phyloP scores from a whole-genome alignment of 768 basidiomycete species.

The Amanita thiersii region DNA sequence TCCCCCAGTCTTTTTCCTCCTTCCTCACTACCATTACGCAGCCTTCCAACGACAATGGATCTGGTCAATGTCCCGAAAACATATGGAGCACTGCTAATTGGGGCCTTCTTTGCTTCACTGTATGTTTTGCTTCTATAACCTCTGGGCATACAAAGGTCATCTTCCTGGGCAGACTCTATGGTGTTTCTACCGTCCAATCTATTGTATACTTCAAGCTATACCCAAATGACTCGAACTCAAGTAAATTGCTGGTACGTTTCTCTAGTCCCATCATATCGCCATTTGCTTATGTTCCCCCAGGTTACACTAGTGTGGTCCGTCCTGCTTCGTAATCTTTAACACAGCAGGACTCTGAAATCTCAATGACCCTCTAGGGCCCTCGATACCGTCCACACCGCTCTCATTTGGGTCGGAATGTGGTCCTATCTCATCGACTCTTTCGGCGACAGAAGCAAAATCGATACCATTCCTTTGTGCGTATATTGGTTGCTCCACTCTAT shows the following conservation, averaged over 20 bases:
- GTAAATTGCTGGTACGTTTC: slow-evolving; percentile 12
- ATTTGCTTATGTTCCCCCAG: background rate
- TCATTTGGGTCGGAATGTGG: slow-evolving; percentile 20
- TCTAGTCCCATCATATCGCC: background rate
- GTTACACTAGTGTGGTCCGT: slow-evolving; percentile 4
- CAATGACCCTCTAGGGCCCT: slow-evolving; percentile 13
- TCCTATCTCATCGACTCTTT: slow-evolving; percentile 16
- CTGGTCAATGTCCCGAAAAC: slow-evolving; percentile 21
- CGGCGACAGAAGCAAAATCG: slow-evolving; percentile 12
- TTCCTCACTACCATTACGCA: background rate
- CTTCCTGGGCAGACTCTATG: slow-evolving; percentile 18
- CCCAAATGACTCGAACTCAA: slow-evolving; percentile 2
- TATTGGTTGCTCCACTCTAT: background rate
- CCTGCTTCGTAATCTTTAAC: background rate
- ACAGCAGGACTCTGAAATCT: background rate
- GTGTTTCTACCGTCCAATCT: slow-evolving; percentile 21
- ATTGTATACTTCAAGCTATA: slow-evolving; percentile 15
- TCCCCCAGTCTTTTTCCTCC: background rate
- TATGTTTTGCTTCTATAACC: slow-evolving; percentile 12
- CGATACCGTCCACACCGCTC: slow-evolving; percentile 17
- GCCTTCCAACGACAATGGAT: background rate
- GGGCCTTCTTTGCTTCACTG: slow-evolving; percentile 28
- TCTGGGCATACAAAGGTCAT: background rate
- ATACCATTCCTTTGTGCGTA: slow-evolving; percentile 18
- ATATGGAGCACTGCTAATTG: slow-evolving; percentile 30